A percentile compares a stretch with the other conserved stretches of the same genome.
phyloP scores from a whole-genome alignment of 1,139 yeast species.

The Lodderomyces jiufengensis region DNA sequence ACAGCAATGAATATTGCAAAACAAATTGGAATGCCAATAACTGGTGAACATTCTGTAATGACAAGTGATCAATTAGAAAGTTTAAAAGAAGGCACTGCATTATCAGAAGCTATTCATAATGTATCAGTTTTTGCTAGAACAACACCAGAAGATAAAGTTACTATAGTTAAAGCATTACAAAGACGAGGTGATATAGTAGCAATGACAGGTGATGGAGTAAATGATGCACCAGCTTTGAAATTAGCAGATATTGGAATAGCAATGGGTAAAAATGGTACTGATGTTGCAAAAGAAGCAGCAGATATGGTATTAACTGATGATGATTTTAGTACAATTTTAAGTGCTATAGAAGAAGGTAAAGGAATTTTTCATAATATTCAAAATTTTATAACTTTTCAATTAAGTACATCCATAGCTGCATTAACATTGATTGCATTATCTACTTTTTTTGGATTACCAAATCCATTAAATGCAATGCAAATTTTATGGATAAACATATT shows the following conservation, averaged over 20 bases:
- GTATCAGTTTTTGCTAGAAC: slow-evolving; percentile 95
- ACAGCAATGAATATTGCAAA: slow-evolving; percentile 91
- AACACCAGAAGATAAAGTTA: slow-evolving; percentile 91
- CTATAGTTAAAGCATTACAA: slow-evolving; percentile 88
- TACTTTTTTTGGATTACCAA: slow-evolving; percentile 82
- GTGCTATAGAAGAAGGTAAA: slow-evolving; percentile 94
- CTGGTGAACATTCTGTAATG: slow-evolving; percentile 63
- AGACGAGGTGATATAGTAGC: slow-evolving; percentile 94
- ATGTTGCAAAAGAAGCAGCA: slow-evolving; percentile 97
- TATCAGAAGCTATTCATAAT: slow-evolving; percentile 70
- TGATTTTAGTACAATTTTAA: slow-evolving; percentile 87
- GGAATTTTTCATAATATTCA: slow-evolving; percentile 94
- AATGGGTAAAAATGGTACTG: slow-evolving; percentile 97
- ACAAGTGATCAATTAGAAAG: slow-evolving; percentile 79
- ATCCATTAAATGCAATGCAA: slow-evolving; percentile 98
- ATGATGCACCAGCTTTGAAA: slow-evolving; percentile 98
- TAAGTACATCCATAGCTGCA: slow-evolving; percentile 95
- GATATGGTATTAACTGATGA: slow-evolving; percentile 97
- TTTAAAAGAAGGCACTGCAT: slow-evolving; percentile 58
- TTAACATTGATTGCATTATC: slow-evolving; percentile 82
- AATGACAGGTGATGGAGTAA: slow-evolving; percentile 99
- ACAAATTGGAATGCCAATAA: slow-evolving; percentile 87
- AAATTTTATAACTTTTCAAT: slow-evolving; percentile 88
- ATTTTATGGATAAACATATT: slow-evolving; percentile 94
- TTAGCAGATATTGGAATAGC: slow-evolving; percentile 96